A percentile compares a stretch with the other conserved stretches of the same genome.
phyloP scores from a whole-genome alignment of 202 grass and related monocot species.

The Setaria italica region DNA sequence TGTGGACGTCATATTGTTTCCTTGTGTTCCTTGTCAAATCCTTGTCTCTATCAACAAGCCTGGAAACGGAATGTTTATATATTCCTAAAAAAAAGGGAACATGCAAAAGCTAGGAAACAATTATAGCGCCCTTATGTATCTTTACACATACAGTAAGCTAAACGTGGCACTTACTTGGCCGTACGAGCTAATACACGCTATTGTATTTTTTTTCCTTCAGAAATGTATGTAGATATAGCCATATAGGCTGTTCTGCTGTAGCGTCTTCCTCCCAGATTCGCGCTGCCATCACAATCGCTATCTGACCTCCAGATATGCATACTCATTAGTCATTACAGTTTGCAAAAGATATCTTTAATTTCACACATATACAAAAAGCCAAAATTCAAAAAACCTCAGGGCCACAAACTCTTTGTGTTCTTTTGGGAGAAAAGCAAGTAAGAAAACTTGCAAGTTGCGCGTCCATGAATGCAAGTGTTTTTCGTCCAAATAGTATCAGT shows the following conservation, averaged over 20 bases:
- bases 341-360: not conserved
- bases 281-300: not conserved
- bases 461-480: constrained; percentile 2
- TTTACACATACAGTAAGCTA: not conserved
- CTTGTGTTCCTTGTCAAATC: not conserved
- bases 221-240: not conserved
- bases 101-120: not conserved
- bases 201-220: not conserved
- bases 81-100: too few relatives aligned
- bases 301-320: not conserved
- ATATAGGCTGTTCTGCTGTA: not conserved
- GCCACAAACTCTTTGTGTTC: not conserved
- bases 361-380: not conserved
- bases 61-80: not conserved
- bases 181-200: not conserved
- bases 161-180: not conserved
- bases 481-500: not conserved
- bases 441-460: not conserved
- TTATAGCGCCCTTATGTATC: not conserved
- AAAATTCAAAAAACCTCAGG: not conserved
- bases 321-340: not conserved
- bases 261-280: not conserved
- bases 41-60: not conserved
- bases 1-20: not conserved
- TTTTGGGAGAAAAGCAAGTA: constrained; percentile 9